These are phyloP conservation scores for Ceratocystis diversiconidia DNA, from an alignment of 2,329 filamentous ascomycete genomes.

Conservation along the genomic window DNA sequence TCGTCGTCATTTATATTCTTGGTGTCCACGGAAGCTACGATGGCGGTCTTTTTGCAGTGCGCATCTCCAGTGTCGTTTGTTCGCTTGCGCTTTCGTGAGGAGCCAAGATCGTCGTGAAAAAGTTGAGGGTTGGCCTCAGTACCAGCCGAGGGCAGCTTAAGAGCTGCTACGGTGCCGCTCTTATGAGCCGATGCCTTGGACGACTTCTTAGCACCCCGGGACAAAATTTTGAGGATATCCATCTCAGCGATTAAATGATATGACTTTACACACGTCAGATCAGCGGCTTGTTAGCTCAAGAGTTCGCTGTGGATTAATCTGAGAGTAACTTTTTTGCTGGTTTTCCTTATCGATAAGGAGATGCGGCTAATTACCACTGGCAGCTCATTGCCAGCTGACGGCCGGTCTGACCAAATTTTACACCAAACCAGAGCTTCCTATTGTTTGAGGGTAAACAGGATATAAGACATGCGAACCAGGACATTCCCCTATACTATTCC, in stretches of 20 bases:
- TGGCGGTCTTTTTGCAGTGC: constrained; percentile 18
- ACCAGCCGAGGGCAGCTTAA: constrained; percentile 49
- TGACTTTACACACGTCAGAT: not conserved
- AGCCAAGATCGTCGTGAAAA: constrained; percentile 43
- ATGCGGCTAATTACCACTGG: too few species aligned
- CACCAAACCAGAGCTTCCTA: too few species aligned
- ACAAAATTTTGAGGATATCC: constrained; percentile 62
- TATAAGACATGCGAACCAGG: too few species aligned
- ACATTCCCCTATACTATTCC: too few species aligned
- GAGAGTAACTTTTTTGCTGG: constrained; percentile 6
- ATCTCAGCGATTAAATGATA: constrained; percentile 28
- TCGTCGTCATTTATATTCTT: constrained; percentile 21
- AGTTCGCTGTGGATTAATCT: not conserved
- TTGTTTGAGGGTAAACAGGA: too few species aligned
- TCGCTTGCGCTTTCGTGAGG: constrained; percentile 34
- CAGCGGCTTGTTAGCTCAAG: not conserved
- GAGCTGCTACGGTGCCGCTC: constrained; percentile 23
- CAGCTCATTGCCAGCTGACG: not conserved
- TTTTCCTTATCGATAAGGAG: constrained; percentile 16
- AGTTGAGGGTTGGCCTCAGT: constrained; percentile 53
- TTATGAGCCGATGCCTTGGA: constrained; percentile 26
- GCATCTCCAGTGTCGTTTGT: constrained; percentile 25
- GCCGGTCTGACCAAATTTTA: too few species aligned
- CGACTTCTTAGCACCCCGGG: constrained; percentile 50
- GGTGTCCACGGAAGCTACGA: not conserved